Base-by-base conservation (phyloP, 202 grass and related monocot species). In the Carex arenaria region DNA sequence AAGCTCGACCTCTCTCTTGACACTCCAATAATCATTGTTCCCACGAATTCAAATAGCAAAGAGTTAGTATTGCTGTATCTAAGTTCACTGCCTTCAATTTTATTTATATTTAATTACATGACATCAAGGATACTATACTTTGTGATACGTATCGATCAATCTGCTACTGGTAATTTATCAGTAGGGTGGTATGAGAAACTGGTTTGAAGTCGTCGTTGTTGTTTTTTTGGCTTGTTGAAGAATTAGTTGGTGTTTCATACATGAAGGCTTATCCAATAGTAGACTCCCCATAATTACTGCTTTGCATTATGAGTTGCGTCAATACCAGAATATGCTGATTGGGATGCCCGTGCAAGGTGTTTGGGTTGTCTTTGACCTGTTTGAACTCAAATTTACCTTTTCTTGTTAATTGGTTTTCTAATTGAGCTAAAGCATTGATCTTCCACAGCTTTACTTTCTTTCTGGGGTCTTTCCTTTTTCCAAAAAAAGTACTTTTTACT, bases 1-100 rank as follows among this genome's bases (percentile, higher is more conserved):
- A 98, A 98, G 73, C 80, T 98, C 20, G 93, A 98, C 85, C 91
- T 98, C 77, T 95, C 95, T 61, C 86, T 98, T 78, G 95, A 98
- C 54, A 93, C 90, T 10, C 95, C 95, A 83, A 98, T 95, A 78
- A 98, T 98, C 82, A 91, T 98, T 83, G 83, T 98, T 62, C 95
- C 95, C 6, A 95, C 87, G 64, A 93, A 92, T 85, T 98, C 95
- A 15, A 87, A 85, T 65, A 95, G 93, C 19, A 72, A 95, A 90
- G 95, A 98, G 93, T 98, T 91, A 59, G 92, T 88, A 47, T 87
- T 53, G 49, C 52, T 56, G 28, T 32, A 55, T 57, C 28, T 4
- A 61, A 61, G 18, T 67, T 36, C 30, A 61, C 28, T 49, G 72
- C 11, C 49, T 78, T 56, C 28, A 57, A 57, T 77, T 77, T 30